Conservation (phyloP, 2,329 filamentous ascomycete species). For the Talaromyces amestolkiae region DNA sequence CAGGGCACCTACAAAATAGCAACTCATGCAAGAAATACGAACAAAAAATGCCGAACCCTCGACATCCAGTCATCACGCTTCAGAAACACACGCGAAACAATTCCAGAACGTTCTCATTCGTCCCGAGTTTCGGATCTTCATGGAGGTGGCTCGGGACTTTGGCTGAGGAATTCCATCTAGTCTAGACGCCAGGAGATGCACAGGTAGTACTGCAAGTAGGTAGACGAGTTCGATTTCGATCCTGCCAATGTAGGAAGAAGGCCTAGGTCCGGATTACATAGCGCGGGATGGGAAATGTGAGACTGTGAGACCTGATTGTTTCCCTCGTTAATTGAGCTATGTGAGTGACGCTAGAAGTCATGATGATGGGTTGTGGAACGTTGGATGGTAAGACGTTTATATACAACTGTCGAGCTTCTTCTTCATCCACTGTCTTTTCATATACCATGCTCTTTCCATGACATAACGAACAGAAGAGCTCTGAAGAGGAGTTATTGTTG, state of each 20-base stretch:
- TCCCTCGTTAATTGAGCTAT: not conserved
- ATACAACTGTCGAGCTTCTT: not conserved
- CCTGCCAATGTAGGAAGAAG: conserved; percentile 5
- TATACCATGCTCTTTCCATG: not conserved
- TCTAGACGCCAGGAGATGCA: not conserved
- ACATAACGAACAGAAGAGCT: not conserved
- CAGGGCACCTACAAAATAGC: not conserved
- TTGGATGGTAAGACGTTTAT: not conserved
- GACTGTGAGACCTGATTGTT: not conserved
- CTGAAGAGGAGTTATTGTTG: not conserved
- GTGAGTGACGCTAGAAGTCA: not conserved
- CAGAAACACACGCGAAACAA: not conserved
- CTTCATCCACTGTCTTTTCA: not conserved
- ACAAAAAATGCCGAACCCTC: not conserved
- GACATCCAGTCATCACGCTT: not conserved
- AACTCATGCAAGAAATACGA: not conserved
- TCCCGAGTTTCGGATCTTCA: not conserved
- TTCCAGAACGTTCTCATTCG: not conserved
- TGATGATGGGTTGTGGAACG: not conserved
- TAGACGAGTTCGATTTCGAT: not conserved
- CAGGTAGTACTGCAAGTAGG: not conserved
- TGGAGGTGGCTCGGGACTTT: not conserved
- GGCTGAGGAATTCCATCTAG: not conserved
- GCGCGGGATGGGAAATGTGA: not conserved
- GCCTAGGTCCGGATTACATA: not conserved